A percentile compares a stretch with the other conserved stretches of the same genome.
Evolutionary conservation across 2,329 filamentous ascomycete genomes (phyloP).

Genomic region (Harringtonia lauricola): DNA sequence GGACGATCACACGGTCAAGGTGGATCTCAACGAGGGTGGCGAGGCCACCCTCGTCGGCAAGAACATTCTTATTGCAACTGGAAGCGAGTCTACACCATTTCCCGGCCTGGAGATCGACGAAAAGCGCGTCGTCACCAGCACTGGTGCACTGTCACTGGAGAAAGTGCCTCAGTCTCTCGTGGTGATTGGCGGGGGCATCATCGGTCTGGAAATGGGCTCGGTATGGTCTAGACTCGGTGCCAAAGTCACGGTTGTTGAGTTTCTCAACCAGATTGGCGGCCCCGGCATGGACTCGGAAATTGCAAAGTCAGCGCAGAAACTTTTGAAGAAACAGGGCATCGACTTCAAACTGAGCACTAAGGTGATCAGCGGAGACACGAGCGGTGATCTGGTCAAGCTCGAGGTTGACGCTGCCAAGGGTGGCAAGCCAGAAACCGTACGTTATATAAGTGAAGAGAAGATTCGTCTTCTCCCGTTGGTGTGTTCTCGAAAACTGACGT

Average conservation of each 20-base stretch:
- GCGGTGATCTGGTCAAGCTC: constrained; percentile 67
- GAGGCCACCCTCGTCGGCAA: constrained; percentile 80
- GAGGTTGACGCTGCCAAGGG: constrained; percentile 89
- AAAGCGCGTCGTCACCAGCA: constrained; percentile 94
- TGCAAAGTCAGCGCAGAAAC: constrained; percentile 83
- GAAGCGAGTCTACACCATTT: constrained; percentile 91
- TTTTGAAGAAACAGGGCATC: constrained; percentile 90
- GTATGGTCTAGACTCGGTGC: constrained; percentile 92
- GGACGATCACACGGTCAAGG: constrained; percentile 83
- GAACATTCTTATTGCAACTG: constrained; percentile 97
- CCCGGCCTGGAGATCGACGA: constrained; percentile 93
- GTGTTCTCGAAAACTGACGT: not conserved
- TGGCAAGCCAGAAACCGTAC: constrained; percentile 82
- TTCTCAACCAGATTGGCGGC: constrained; percentile 89
- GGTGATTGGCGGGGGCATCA: constrained; percentile 97
- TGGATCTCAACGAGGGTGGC: constrained; percentile 82
- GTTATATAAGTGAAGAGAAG: constrained; percentile 17
- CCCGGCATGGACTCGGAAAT: constrained; percentile 96
- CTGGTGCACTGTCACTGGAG: constrained; percentile 79
- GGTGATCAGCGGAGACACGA: constrained; percentile 75
- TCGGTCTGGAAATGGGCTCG: constrained; percentile 95
- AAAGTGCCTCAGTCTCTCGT: constrained; percentile 94
- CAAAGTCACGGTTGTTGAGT: constrained; percentile 96
- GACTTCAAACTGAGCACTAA: constrained; percentile 98
- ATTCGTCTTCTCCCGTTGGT: not conserved